Conservation (phyloP, 1,284 basidiomycete species). For the Trametes polyzona region DNA sequence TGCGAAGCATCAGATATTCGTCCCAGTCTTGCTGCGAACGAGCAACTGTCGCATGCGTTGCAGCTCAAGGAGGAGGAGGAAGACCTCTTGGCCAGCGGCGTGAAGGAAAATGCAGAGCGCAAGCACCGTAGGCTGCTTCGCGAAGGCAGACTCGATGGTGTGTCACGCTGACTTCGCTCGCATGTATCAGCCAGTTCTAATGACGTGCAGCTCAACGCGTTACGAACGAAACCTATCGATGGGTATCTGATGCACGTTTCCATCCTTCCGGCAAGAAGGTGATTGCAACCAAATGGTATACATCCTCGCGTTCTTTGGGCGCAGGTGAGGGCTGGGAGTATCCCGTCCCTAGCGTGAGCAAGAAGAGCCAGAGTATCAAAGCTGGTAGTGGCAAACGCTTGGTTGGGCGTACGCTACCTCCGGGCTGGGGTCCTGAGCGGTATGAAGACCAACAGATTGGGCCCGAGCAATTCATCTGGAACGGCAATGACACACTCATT, state of each 20-base stretch:
- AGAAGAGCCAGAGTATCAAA: slow-evolving; percentile 37
- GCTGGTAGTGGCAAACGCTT: slow-evolving; percentile 57
- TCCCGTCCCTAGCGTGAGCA: slow-evolving; percentile 42
- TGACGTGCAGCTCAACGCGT: slow-evolving; percentile 54
- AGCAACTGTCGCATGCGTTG: slow-evolving; percentile 42
- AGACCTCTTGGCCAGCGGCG: slow-evolving; percentile 48
- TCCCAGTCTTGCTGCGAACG: slow-evolving; percentile 28
- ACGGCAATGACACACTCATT: slow-evolving; percentile 57
- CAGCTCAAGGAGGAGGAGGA: slow-evolving; percentile 48
- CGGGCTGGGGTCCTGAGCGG: slow-evolving; percentile 58
- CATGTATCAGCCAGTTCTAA: neutral
- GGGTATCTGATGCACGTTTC: slow-evolving; percentile 69
- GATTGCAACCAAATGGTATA: slow-evolving; percentile 79
- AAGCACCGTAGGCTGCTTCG: slow-evolving; percentile 52
- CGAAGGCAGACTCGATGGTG: slow-evolving; percentile 63
- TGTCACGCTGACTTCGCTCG: neutral
- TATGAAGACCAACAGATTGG: slow-evolving; percentile 74
- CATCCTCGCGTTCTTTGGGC: slow-evolving; percentile 59
- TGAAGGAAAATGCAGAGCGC: slow-evolving; percentile 52
- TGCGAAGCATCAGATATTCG: slow-evolving; percentile 63
- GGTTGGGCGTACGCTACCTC: slow-evolving; percentile 57
- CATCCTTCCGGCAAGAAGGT: slow-evolving; percentile 64
- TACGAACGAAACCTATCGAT: slow-evolving; percentile 75
- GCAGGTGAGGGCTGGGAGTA: slow-evolving; percentile 78
- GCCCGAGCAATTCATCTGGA: slow-evolving; percentile 71